phyloP scores from a whole-genome alignment of 805 yeast genomes.

The Yarrowia sp. region DNA sequence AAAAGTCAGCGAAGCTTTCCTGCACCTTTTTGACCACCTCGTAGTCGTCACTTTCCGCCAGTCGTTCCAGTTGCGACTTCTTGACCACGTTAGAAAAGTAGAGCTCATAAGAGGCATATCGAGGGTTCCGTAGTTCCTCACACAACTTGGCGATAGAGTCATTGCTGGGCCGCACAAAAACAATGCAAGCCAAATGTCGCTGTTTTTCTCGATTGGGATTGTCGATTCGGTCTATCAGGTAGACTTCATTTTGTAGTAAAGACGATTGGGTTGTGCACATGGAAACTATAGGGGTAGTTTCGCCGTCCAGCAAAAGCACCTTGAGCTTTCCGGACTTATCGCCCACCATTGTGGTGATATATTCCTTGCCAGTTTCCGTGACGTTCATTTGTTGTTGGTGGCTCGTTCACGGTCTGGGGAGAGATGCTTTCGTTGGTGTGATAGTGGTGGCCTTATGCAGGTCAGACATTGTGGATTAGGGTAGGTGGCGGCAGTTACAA shows the following conservation, averaged over 20 bases:
- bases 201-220: constrained; percentile 60
- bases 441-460: constrained; percentile 20
- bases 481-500: background rate
- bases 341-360: constrained; percentile 18
- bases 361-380: constrained; percentile 19
- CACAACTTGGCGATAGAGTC: constrained; percentile 58
- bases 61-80: constrained; percentile 73
- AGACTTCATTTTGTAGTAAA: constrained; percentile 76
- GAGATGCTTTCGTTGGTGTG: background rate
- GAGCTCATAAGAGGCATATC: constrained; percentile 71
- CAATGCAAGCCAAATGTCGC: constrained; percentile 77
- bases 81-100: constrained; percentile 71
- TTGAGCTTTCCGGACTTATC: constrained; percentile 44
- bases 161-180: constrained; percentile 69
- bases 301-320: constrained; percentile 73
- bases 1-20: constrained; percentile 82
- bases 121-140: constrained; percentile 72
- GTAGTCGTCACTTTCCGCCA: constrained; percentile 87
- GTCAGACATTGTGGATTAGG: background rate
- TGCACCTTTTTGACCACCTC: constrained; percentile 74
- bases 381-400: constrained; percentile 15
- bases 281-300: constrained; percentile 82
- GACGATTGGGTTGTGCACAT: constrained; percentile 85
- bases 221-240: constrained; percentile 66
- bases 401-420: background rate